A percentile compares a stretch with the other conserved stretches of the same genome.
phyloP scores from a whole-genome alignment of 2,329 filamentous ascomycete genomes.

The Pseudonectria buxi region DNA sequence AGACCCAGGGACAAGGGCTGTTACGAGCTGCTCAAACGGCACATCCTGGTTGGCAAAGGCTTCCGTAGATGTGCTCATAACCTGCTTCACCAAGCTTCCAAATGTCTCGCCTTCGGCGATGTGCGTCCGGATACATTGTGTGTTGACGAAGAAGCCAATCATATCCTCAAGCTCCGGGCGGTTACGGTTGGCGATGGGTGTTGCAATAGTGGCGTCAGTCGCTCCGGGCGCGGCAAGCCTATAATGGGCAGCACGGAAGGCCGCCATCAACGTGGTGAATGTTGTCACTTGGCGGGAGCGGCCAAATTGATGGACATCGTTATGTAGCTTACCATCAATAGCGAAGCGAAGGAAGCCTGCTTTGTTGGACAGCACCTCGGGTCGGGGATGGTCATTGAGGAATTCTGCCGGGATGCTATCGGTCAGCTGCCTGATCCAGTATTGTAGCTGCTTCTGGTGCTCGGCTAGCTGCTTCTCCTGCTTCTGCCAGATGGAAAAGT shows the following conservation, averaged over 20 bases:
- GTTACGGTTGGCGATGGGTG: slow-evolving; percentile 10
- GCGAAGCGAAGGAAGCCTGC: not conserved
- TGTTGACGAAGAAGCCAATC: slow-evolving; percentile 17
- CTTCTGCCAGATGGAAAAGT: slow-evolving; percentile 14
- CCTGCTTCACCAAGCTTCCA: slow-evolving; percentile 11
- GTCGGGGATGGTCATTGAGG: slow-evolving; percentile 1
- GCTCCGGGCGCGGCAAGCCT: slow-evolving; percentile 17
- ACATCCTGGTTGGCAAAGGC: slow-evolving; percentile 9
- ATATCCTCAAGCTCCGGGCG: slow-evolving; percentile 10
- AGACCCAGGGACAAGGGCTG: slow-evolving; percentile 1
- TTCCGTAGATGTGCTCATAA: slow-evolving; percentile 2
- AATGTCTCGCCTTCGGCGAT: slow-evolving; percentile 10
- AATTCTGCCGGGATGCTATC: slow-evolving; percentile 6
- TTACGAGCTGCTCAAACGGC: slow-evolving; percentile 6
- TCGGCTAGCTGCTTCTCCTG: slow-evolving; percentile 2
- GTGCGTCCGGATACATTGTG: slow-evolving; percentile 15
- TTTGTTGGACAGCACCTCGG: not conserved
- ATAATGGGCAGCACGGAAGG: slow-evolving; percentile 18
- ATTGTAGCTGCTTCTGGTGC: slow-evolving; percentile 9
- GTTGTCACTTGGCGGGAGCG: not conserved
- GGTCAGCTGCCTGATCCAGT: slow-evolving; percentile 10
- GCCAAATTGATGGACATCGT: no score
- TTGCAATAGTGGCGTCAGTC: slow-evolving; percentile 17
- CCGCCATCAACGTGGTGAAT: slow-evolving; percentile 13
- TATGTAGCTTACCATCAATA: no score